A percentile compares a stretch with the other conserved stretches of the same genome.
These are phyloP conservation scores for Mucor ambiguus DNA, from an alignment of 371 early-diverging fungal species.

Conservation along the genomic window DNA sequence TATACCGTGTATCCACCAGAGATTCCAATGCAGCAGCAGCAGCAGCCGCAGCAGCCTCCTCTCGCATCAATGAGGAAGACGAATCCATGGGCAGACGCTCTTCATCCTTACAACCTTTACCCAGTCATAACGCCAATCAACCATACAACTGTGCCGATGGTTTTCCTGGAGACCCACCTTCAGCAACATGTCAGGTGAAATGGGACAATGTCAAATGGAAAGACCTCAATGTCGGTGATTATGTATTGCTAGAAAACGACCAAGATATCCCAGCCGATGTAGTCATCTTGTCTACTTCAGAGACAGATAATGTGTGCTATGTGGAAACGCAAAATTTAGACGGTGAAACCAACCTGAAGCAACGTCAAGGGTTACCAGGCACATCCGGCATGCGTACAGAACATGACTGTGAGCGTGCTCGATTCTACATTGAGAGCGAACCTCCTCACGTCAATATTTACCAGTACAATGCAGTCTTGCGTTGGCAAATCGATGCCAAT, in stretches of 20 bases:
- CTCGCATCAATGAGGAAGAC: not conserved
- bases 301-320: constrained; percentile 68
- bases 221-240: constrained; percentile 89
- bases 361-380: constrained; percentile 49
- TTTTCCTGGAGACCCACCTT: constrained; percentile 29
- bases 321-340: constrained; percentile 86
- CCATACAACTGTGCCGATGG: constrained; percentile 21
- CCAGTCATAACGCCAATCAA: constrained; percentile 15
- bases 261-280: constrained; percentile 93
- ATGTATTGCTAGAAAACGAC: constrained; percentile 83
- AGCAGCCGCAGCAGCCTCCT: constrained; percentile 12
- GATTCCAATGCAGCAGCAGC: constrained; percentile 20
- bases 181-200: constrained; percentile 26
- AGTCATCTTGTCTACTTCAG: constrained; percentile 69
- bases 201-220: constrained; percentile 67
- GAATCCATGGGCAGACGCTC: constrained; percentile 24
- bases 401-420: constrained; percentile 60
- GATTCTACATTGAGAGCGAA: constrained; percentile 78
- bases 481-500: constrained; percentile 43
- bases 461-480: constrained; percentile 71
- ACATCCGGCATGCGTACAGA: constrained; percentile 39
- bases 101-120: constrained; percentile 16
- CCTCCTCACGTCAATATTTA: constrained; percentile 78
- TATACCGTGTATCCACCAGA: constrained; percentile 35
- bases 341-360: constrained; percentile 87